Evolutionary conservation across 306 rosid species (phyloP).

Genomic region (Gastrolobium bilobum): DNA sequence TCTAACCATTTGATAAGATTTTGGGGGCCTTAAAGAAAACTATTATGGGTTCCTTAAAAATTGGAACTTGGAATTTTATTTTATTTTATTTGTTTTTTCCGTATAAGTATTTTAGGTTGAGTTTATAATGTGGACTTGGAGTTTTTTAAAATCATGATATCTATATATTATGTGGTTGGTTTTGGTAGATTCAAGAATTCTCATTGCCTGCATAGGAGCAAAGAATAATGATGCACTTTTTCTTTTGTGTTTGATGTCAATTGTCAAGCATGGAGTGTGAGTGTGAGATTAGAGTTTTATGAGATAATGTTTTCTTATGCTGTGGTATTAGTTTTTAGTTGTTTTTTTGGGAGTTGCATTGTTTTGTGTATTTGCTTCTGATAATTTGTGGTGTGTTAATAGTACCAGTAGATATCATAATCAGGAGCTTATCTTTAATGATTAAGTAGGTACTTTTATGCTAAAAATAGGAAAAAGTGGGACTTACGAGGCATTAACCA

Average conservation of each 20-base stretch:
- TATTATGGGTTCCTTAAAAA: not conserved
- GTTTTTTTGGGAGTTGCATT: constrained; percentile 5
- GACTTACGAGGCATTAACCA: too few relatives aligned
- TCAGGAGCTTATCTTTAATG: not conserved
- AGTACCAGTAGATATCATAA: not conserved
- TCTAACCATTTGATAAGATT: constrained; percentile 1
- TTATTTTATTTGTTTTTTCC: not conserved
- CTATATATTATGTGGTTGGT: not conserved
- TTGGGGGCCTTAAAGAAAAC: not conserved
- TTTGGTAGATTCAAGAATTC: constrained; percentile 24
- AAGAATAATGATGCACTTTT: constrained; percentile 4
- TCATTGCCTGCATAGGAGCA: not conserved
- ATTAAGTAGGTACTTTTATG: too few relatives aligned
- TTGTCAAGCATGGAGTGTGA: constrained; percentile 11
- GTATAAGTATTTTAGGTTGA: not conserved
- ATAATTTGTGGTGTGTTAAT: not conserved
- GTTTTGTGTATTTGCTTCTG: not conserved
- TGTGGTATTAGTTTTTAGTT: constrained; percentile 27
- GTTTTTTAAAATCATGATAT: constrained; percentile 1
- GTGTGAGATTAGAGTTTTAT: constrained; percentile 3
- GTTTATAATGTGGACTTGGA: not conserved
- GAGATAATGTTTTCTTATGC: not conserved
- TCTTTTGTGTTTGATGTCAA: not conserved
- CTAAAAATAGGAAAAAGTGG: too few relatives aligned
- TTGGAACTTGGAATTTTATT: constrained; percentile 26